phyloP scores from a whole-genome alignment of 2,329 filamentous ascomycete genomes.

The Bipolaris sorokiniana region DNA sequence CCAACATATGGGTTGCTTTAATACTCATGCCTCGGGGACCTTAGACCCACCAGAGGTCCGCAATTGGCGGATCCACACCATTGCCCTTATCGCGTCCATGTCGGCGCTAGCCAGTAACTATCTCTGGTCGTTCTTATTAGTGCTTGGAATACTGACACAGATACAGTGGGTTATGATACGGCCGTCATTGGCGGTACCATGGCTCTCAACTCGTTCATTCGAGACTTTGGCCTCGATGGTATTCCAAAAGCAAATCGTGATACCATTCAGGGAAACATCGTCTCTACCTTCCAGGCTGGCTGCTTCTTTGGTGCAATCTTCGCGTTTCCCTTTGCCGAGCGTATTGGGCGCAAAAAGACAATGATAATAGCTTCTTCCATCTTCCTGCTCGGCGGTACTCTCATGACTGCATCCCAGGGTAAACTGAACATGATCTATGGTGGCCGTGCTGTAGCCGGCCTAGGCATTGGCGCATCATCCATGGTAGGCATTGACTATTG shows the following conservation, averaged over 20 bases:
- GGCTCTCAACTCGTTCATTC: conserved; percentile 48
- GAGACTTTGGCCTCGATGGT: conserved; percentile 43
- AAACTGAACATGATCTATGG: conserved; percentile 47
- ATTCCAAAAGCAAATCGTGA: conserved; percentile 41
- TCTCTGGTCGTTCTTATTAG: not conserved
- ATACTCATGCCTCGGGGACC: conserved; percentile 41
- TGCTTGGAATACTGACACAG: not conserved
- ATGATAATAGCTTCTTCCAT: conserved; percentile 55
- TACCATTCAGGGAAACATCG: conserved; percentile 50
- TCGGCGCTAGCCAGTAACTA: conserved; percentile 45
- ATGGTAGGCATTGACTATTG: conserved; percentile 25
- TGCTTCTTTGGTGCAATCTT: conserved; percentile 51
- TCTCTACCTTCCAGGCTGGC: conserved; percentile 48
- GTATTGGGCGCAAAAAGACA: conserved; percentile 56
- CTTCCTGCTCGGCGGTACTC: conserved; percentile 52
- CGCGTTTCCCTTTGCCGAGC: conserved; percentile 57
- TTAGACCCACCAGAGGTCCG: conserved; percentile 46
- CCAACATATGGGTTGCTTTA: conserved; percentile 34
- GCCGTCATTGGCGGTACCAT: conserved; percentile 51
- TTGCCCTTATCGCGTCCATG: conserved; percentile 46
- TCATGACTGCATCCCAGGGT: conserved; percentile 49
- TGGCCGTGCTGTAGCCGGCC: conserved; percentile 48
- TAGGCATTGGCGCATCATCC: conserved; percentile 49
- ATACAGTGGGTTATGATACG: conserved; percentile 42
- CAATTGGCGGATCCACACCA: conserved; percentile 46